These are phyloP conservation scores for Penicillium longicatenatum DNA, from an alignment of 495 filamentous ascomycete genomes.

Conservation along the genomic window DNA sequence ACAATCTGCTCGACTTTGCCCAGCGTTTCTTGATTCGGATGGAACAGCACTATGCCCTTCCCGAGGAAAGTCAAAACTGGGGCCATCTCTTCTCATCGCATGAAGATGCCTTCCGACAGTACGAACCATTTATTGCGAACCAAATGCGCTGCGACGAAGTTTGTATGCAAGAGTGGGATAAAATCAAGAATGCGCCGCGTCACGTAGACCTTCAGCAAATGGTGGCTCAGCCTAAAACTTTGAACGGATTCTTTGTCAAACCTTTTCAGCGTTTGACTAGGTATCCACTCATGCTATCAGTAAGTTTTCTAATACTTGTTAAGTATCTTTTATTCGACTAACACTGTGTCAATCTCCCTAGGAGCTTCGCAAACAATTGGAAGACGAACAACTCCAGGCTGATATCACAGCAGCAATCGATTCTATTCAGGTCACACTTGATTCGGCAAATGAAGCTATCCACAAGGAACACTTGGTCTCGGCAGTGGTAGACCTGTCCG, in stretches of 20 bases:
- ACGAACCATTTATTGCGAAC: constrained; percentile 96
- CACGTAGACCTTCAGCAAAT: constrained; percentile 60
- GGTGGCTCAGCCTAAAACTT: constrained; percentile 57
- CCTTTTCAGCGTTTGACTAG: constrained; percentile 94
- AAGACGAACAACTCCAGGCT: constrained; percentile 64
- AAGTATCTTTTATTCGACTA: not conserved
- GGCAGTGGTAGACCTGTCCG: constrained; percentile 76
- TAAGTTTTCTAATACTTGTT: constrained; percentile 40
- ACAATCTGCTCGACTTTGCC: constrained; percentile 92
- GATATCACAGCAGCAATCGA: constrained; percentile 74
- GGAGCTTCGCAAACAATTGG: constrained; percentile 83
- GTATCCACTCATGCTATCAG: constrained; percentile 87
- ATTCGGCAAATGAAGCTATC: constrained; percentile 85
- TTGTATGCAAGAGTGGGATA: constrained; percentile 54
- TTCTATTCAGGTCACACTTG: constrained; percentile 73
- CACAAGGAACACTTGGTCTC: constrained; percentile 79
- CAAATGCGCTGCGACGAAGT: constrained; percentile 60
- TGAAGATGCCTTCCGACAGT: constrained; percentile 82
- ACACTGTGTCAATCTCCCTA: constrained; percentile 32
- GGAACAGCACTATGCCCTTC: constrained; percentile 87
- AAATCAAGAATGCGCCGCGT: constrained; percentile 56
- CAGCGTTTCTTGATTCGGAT: constrained; percentile 91
- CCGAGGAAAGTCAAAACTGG: constrained; percentile 83
- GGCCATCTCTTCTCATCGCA: constrained; percentile 78
- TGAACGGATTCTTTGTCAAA: constrained; percentile 91